Base-by-base conservation (phyloP, 805 yeast genomes). In the Wickerhamomyces sydowiorum region DNA sequence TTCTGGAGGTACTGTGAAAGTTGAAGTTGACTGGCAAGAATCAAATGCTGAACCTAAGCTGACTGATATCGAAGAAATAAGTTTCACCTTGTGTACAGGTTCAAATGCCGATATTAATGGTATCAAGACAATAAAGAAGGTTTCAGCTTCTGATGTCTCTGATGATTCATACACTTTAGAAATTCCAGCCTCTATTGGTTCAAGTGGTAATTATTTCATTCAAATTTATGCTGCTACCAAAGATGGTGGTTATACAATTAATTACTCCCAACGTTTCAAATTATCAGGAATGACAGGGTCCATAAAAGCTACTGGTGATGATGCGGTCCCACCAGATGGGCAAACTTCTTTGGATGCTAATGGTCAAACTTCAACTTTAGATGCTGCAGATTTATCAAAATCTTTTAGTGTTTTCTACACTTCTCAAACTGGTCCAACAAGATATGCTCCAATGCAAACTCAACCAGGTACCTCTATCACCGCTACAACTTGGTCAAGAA, bases 401-500 rank as follows among this genome's bases (percentile, higher is more conserved):
- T 80, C 87, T 3, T 82, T 82, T 57, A 51, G 78, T 3, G 64
- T 89, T 10, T 73, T 91, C 2, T 91, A 90, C 64, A 76, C 88
- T 3, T 51, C 56, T 51, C 98, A 91, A 68, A 82, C 91, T 1
- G 96, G 96, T 23, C 61, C 50, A 22, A 78, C 85, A 7, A 75
- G 90, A 56, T 86, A 67, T 62, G 97, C 97, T 1, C 96, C 97
- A 39, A 87, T 89, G 96, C 97, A 90, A 65, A 61, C 70, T 45
- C 96, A 88, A 62, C 97, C 99, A 9, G 86, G 83, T 4, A 58
- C 86, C 2, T 69, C 67, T 9, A 76, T 87, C 23, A 85, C 96
- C 1, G 49, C 60, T 4, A 73, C 85, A 4, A 65, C 81, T 5
- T 83, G 90, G 82, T 60, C 82, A 4, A 73, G 81, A 52, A 69